Evolutionary conservation across 1,139 yeast species (phyloP).

Genomic region (Kurtzmaniella quercitrusa): DNA sequence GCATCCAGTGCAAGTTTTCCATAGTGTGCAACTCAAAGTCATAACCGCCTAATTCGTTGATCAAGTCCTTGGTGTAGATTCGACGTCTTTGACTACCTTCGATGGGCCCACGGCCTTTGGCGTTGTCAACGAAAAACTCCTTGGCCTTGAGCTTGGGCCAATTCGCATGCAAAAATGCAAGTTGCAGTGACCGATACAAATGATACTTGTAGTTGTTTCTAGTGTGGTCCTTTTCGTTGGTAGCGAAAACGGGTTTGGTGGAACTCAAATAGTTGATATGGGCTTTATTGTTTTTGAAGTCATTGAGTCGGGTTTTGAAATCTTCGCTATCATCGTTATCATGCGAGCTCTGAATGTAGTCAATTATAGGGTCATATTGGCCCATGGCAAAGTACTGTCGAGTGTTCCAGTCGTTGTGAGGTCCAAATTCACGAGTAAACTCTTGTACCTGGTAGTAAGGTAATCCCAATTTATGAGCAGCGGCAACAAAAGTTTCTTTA

Average conservation of each 20-base stretch:
- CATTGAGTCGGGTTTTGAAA: constrained; percentile 2
- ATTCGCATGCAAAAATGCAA: constrained; percentile 35
- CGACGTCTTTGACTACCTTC: constrained; percentile 18
- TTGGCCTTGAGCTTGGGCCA: constrained; percentile 31
- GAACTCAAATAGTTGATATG: constrained; percentile 12
- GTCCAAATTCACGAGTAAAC: constrained; percentile 35
- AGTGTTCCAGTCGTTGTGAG: constrained; percentile 16
- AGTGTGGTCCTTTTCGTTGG: constrained; percentile 16
- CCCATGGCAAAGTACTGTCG: constrained; percentile 35
- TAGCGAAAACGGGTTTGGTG: constrained; percentile 19
- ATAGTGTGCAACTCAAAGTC: constrained; percentile 28
- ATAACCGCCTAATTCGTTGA: constrained; percentile 21
- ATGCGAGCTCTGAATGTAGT: constrained; percentile 20
- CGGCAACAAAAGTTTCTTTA: constrained; percentile 60
- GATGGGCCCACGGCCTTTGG: constrained; percentile 26
- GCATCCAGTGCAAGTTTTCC: constrained; percentile 25
- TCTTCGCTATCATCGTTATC: constrained; percentile 4
- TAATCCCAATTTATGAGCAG: constrained; percentile 46
- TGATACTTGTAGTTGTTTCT: constrained; percentile 27
- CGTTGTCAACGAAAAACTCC: constrained; percentile 22
- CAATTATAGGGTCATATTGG: constrained; percentile 35
- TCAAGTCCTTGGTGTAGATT: constrained; percentile 23
- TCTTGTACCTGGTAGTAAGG: constrained; percentile 54
- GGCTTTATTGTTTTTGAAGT: neutral
- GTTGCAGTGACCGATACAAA: constrained; percentile 22